Percentiles rank a stretch among this genome's conserved stretches.
These are phyloP conservation scores for Ophiocordyceps camponoti-saundersi DNA, from an alignment of 2,329 filamentous ascomycete species.

Conservation along the genomic window DNA sequence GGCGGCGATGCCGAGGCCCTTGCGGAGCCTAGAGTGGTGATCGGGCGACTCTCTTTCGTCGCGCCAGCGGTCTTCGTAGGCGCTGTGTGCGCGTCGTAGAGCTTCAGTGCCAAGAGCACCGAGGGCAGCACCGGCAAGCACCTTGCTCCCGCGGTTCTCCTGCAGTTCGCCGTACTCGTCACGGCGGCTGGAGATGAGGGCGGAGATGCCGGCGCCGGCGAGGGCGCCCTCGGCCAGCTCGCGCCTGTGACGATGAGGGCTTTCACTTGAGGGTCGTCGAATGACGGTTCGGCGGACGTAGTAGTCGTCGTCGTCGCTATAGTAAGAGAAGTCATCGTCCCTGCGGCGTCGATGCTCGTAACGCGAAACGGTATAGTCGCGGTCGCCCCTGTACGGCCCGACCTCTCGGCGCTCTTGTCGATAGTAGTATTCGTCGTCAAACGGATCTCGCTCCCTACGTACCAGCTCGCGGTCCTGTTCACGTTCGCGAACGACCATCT, in stretches of 20 bases:
- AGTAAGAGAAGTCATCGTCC: constrained; percentile 17
- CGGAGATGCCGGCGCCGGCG: constrained; percentile 43
- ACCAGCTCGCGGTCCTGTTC: constrained; percentile 20
- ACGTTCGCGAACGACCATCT: constrained; percentile 25
- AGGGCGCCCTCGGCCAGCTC: constrained; percentile 48
- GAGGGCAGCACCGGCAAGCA: constrained; percentile 42
- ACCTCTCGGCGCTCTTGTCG: constrained; percentile 27
- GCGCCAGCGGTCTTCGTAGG: constrained; percentile 36
- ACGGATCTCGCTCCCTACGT: constrained; percentile 16
- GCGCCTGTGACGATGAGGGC: constrained; percentile 34
- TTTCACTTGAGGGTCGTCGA: constrained; percentile 32
- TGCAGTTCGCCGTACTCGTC: constrained; percentile 30
- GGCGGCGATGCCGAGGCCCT: constrained; percentile 44
- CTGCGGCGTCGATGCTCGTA: constrained; percentile 24
- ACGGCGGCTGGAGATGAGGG: constrained; percentile 38
- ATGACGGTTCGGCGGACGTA: constrained; percentile 28
- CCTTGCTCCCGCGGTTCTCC: constrained; percentile 38
- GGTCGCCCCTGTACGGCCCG: constrained; percentile 19
- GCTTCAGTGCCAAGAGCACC: constrained; percentile 47
- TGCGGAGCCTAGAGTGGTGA: constrained; percentile 35
- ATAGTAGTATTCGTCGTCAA: constrained; percentile 34
- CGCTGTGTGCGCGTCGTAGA: constrained; percentile 40
- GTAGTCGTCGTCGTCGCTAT: constrained; percentile 29
- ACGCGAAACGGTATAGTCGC: constrained; percentile 14
- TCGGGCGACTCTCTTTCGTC: constrained; percentile 21